Evolutionary conservation across 169 alveolate species (phyloP).

Genomic region (Besnoitia besnoiti): DNA sequence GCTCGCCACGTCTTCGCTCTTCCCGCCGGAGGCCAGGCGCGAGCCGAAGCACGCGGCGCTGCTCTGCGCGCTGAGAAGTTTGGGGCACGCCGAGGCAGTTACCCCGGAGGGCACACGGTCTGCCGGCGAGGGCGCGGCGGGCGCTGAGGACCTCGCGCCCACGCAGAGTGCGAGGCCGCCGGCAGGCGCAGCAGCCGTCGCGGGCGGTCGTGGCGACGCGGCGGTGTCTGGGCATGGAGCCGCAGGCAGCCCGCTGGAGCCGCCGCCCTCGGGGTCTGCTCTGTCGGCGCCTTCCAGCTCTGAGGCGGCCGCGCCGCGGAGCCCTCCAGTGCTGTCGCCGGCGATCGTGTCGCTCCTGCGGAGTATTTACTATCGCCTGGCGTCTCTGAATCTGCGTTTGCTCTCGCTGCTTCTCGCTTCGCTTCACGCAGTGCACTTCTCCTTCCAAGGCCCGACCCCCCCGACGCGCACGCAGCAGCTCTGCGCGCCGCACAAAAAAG

Average conservation of each 20-base stretch:
- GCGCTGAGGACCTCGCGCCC: neutral
- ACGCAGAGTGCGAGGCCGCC: neutral
- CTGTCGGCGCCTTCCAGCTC: too few species aligned
- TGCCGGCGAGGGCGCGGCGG: too few species aligned
- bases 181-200: neutral
- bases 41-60: neutral
- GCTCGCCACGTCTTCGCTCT: neutral
- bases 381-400: neutral
- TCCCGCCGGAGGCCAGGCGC: neutral
- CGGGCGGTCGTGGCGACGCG: too few species aligned
- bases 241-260: too few species aligned
- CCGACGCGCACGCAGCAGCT: slow-evolving; percentile 8
- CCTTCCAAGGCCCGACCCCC: neutral
- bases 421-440: neutral
- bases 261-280: neutral
- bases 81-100: neutral
- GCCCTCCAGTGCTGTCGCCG: neutral
- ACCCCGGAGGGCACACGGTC: neutral
- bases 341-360: neutral
- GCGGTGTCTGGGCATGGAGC: too few species aligned
- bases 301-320: neutral
- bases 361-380: slow-evolving; percentile 13
- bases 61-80: neutral
- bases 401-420: neutral
- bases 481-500: neutral